Conservation (phyloP, 108 stramenopile genomes). For the Pseudonitzschia delicatissima region DNA sequence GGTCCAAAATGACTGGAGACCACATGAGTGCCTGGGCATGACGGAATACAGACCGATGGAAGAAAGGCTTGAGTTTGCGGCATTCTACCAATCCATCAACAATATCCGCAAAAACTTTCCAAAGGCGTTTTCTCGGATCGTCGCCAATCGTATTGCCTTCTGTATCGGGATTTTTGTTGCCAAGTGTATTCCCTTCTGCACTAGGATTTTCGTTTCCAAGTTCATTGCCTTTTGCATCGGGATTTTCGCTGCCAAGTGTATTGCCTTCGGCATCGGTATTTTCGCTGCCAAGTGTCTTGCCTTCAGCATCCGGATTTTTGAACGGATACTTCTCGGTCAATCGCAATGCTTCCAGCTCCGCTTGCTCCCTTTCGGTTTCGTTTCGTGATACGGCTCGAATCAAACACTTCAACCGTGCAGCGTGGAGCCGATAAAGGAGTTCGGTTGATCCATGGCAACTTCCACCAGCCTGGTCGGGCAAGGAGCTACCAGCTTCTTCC, state of each 20-base stretch:
- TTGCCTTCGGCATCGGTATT: background rate
- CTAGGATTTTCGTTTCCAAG: background rate
- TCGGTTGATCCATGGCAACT: constrained; percentile 79
- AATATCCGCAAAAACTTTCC: constrained; percentile 68
- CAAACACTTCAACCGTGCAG: constrained; percentile 73
- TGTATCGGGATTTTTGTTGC: background rate
- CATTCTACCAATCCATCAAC: constrained; percentile 67
- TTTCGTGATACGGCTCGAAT: constrained; percentile 46
- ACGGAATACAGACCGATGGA: constrained; percentile 83
- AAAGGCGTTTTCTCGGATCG: constrained; percentile 42
- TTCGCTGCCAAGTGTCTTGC: background rate
- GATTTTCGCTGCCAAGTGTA: background rate
- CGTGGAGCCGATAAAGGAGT: constrained; percentile 77
- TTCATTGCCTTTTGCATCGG: background rate
- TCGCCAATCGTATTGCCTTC: background rate
- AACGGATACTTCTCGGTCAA: constrained; percentile 53
- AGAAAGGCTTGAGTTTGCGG: constrained; percentile 55
- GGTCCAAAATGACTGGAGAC: constrained; percentile 70
- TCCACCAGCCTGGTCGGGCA: constrained; percentile 59
- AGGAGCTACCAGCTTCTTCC: constrained; percentile 45
- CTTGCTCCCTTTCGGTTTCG: constrained; percentile 37
- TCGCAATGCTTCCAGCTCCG: constrained; percentile 67
- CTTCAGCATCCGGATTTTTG: constrained; percentile 3
- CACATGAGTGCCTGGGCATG: constrained; percentile 80
- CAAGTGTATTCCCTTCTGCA: background rate